phyloP scores from a whole-genome alignment of 2,329 filamentous ascomycete genomes.

The Thielaviopsis punctulata region DNA sequence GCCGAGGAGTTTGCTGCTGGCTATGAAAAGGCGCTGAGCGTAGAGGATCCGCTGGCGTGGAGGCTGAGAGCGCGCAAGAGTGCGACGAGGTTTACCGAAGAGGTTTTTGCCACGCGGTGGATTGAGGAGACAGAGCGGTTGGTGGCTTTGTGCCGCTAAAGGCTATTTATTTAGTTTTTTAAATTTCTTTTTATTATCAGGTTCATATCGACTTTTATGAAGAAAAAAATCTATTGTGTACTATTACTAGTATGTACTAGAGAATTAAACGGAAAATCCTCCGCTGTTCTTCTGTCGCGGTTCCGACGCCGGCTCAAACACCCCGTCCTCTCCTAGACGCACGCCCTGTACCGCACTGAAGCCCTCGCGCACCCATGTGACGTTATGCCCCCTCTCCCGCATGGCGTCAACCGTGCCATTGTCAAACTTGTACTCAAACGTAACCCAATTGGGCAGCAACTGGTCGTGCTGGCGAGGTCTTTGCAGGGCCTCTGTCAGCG shows the following conservation, averaged over 20 bases:
- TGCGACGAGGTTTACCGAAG: slow-evolving; percentile 72
- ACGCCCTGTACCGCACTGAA: slow-evolving; percentile 57
- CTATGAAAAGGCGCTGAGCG: slow-evolving; percentile 58
- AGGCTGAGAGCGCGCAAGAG: slow-evolving; percentile 59
- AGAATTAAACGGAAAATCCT: slow-evolving; percentile 32
- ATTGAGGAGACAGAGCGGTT: slow-evolving; percentile 55
- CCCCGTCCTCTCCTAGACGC: slow-evolving; percentile 40
- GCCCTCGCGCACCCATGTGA: slow-evolving; percentile 48
- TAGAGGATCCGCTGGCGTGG: slow-evolving; percentile 59
- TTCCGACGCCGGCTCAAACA: slow-evolving; percentile 64
- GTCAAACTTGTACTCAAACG: slow-evolving; percentile 53
- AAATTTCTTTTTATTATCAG: not conserved
- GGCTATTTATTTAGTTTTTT: not conserved
- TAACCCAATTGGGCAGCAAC: slow-evolving; percentile 50
- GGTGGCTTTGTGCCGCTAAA: slow-evolving; percentile 28
- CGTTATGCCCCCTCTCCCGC: slow-evolving; percentile 47
- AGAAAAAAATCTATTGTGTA: not conserved
- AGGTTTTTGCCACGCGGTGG: slow-evolving; percentile 71
- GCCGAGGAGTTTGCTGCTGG: slow-evolving; percentile 61
- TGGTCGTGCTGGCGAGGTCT: slow-evolving; percentile 66
- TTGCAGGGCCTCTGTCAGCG: slow-evolving; percentile 42
- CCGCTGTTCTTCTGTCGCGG: slow-evolving; percentile 56
- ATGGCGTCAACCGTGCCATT: slow-evolving; percentile 47
- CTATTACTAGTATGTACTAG: not conserved
- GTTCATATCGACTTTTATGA: slow-evolving; percentile 4